A percentile compares a stretch with the other conserved stretches of the same genome.
These are phyloP conservation scores for Xylaria sp. DNA, from an alignment of 2,329 filamentous ascomycete genomes.

Conservation along the genomic window DNA sequence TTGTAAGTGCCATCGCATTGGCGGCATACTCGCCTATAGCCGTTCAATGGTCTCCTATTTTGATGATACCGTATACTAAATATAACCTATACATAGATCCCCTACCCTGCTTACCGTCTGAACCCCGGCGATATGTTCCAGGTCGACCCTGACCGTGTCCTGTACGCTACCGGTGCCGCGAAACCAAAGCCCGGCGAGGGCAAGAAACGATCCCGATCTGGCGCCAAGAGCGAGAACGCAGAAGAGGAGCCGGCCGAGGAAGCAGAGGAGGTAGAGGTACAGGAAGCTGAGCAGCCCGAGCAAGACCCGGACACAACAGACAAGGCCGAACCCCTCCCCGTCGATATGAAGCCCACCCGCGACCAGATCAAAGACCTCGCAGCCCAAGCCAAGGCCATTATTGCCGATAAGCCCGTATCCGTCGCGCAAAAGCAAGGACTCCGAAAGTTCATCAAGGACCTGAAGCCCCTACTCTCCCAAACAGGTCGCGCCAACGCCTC, in stretches of 20 bases:
- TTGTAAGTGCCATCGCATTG: slow-evolving; percentile 48
- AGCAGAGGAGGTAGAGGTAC: slow-evolving; percentile 21
- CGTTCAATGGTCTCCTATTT: neutral
- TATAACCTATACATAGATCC: slow-evolving; percentile 57
- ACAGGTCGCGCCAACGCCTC: slow-evolving; percentile 35
- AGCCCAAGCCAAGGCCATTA: slow-evolving; percentile 53
- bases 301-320: slow-evolving; percentile 37
- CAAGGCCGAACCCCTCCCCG: slow-evolving; percentile 22
- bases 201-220: neutral
- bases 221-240: slow-evolving; percentile 19
- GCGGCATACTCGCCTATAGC: neutral
- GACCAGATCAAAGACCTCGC: slow-evolving; percentile 47
- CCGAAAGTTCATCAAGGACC: slow-evolving; percentile 62
- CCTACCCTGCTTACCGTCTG: slow-evolving; percentile 83
- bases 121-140: slow-evolving; percentile 99
- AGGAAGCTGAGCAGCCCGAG: slow-evolving; percentile 27
- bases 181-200: slow-evolving; percentile 43
- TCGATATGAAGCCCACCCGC: slow-evolving; percentile 30
- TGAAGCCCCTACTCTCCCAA: slow-evolving; percentile 58
- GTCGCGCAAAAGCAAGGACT: slow-evolving; percentile 72
- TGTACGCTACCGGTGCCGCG: slow-evolving; percentile 76
- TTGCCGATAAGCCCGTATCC: slow-evolving; percentile 52
- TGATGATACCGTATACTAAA: slow-evolving; percentile 5
- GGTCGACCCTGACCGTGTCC: slow-evolving; percentile 80
- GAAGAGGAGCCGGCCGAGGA: slow-evolving; percentile 22